Evolutionary conservation across 345 rosid species (phyloP).

Genomic region (Salix brachista): DNA sequence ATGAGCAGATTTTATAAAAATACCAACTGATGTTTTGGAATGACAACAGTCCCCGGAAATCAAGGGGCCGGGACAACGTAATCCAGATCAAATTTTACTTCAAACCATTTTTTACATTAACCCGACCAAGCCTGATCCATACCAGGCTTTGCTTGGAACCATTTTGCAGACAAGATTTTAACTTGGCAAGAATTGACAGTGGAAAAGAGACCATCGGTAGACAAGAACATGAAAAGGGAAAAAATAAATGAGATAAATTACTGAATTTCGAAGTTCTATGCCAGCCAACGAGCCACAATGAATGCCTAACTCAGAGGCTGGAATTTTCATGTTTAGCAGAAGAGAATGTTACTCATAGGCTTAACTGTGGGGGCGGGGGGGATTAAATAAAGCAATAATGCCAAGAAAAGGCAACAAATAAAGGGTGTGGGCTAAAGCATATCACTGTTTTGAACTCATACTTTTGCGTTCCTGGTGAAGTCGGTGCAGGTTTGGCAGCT

Average conservation of each 20-base stretch:
- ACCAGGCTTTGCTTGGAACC: no score
- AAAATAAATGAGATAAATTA: conserved; percentile 16
- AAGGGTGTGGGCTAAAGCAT: not conserved
- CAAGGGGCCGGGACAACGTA: no score
- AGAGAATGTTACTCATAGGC: conserved; percentile 2
- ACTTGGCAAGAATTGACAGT: not conserved
- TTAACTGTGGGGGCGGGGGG: not conserved
- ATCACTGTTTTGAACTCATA: conserved; percentile 19
- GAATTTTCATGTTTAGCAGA: conserved; percentile 11
- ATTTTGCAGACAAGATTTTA: no score
- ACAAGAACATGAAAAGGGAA: not conserved
- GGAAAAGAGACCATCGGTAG: not conserved
- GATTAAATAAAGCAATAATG: conserved; percentile 7
- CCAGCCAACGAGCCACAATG: conserved; percentile 22
- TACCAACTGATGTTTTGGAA: no score
- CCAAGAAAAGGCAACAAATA: conserved; percentile 7
- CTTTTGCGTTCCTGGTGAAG: conserved; percentile 64
- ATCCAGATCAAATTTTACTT: no score
- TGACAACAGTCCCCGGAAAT: no score
- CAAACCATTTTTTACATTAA: no score
- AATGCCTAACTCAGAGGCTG: conserved; percentile 17
- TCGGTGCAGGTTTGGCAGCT: conserved; percentile 93
- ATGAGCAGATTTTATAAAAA: no score
- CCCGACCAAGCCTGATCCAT: no score
- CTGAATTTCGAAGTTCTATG: conserved; percentile 11